These are phyloP conservation scores for Cladosporium velox DNA, from an alignment of 2,329 filamentous ascomycete species.

Conservation along the genomic window DNA sequence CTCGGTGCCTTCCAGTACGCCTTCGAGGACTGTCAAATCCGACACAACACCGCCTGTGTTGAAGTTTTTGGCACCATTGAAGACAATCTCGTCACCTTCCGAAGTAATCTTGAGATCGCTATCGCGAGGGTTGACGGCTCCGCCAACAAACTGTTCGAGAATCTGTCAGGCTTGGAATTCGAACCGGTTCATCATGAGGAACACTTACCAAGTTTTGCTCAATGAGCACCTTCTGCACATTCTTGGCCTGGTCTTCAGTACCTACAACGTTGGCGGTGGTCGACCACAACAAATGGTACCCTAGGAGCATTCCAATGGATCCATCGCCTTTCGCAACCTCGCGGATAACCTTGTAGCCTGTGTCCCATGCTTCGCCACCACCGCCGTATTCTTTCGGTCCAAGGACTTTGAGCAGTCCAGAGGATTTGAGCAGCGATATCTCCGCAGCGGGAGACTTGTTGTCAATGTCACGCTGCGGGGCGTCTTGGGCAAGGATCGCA, in stretches of 20 bases:
- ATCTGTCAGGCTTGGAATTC: conserved; percentile 40
- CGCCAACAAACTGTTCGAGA: conserved; percentile 59
- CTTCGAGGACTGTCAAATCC: conserved; percentile 66
- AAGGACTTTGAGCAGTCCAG: conserved; percentile 54
- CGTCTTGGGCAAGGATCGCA: conserved; percentile 53
- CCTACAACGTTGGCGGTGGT: conserved; percentile 63
- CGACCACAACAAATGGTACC: conserved; percentile 66
- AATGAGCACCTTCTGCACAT: conserved; percentile 56
- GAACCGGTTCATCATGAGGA: not conserved
- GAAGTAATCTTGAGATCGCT: conserved; percentile 59
- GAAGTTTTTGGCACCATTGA: conserved; percentile 66
- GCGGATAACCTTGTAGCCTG: conserved; percentile 61
- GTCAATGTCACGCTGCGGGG: conserved; percentile 50
- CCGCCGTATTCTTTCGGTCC: conserved; percentile 55
- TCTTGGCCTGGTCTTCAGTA: conserved; percentile 59
- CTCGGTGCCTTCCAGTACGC: conserved; percentile 58
- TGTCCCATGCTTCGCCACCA: conserved; percentile 55
- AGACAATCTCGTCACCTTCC: conserved; percentile 58
- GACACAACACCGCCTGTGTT: conserved; percentile 68
- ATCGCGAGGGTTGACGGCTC: conserved; percentile 66
- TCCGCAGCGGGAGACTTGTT: conserved; percentile 57
- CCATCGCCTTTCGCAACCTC: conserved; percentile 67
- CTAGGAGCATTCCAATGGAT: conserved; percentile 65
- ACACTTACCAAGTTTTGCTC: conserved; percentile 60
- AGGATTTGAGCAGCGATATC: conserved; percentile 53